Evolutionary conservation across 2,329 filamentous ascomycete species (phyloP), one percentile per base, ranked within the genome.

Genomic region (Sclerotinia subarctica): DNA sequence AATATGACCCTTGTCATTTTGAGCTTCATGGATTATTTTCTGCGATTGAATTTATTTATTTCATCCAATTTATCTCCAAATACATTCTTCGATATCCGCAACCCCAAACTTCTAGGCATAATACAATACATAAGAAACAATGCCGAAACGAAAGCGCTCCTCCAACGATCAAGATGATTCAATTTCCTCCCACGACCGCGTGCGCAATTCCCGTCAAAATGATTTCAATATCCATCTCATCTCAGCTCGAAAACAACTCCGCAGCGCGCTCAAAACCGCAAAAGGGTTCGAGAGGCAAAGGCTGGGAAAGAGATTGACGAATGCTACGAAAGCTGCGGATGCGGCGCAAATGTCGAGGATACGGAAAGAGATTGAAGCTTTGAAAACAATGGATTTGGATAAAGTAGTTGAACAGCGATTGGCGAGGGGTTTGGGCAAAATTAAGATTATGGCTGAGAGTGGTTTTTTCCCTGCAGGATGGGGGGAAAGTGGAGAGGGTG

Each of bases 281-380:
- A 92, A 91, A 76, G 88, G 89, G 58, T 90, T 92, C 75, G 91
- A 94, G 81, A 85, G 91, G 57, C 92, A 94, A 79, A 91, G 93
- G 72, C 84, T 86, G 60, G 81, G 82, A 21, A 82, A 91, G 69
- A 84, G 89, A 66, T 63, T 79, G 70, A 89, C 87, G 77, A 81
- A 84, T 53, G 78, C 86, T 19, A 82, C 79, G 62, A 79, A 80
- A 64, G 82, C 80, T 64, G 73, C 79, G 21, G 76, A 78, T 2
- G 71, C 79, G 11, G 83, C 84, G 56, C 86, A 88, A 74, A 80
- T 85, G 29, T 79, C 81, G 68, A 82, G 90, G 26, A 79, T 94
- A 44, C 85, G 91, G 70, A 83, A 84, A 46, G 91, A 87, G 73
- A 82, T 85, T 64, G 78, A 79, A 44, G 82, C 80, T 17, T 72